Base-by-base conservation (phyloP, 352 stramenopile genomes). In the Elongisporangium senticosum region DNA sequence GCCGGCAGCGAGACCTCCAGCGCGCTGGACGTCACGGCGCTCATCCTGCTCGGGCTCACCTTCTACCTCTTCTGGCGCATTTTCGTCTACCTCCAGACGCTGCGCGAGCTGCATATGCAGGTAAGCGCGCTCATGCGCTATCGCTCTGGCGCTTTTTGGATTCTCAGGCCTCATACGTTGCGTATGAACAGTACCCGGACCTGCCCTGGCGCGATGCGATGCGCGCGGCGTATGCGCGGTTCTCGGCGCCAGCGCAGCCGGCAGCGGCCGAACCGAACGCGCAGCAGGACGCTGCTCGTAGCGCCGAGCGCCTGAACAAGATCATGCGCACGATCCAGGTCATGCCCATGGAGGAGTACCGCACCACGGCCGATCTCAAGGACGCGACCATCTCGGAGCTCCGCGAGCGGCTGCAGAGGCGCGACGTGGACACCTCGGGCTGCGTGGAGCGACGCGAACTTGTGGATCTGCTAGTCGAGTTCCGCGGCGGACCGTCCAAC, bases 261-360 rank as follows among this genome's bases (percentile, higher is more conserved):
- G 65, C 68, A 20, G 63, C 73, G 13, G 73, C 69, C 15, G 74
- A 76, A 8, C 71, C 70, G 11, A 63, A 59, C 7, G 73, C 79
- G 19, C 68, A 76, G 60, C 61, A 71, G 20, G 59, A 67, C 2
- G 56, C 56, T 43, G 37, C 63, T 20, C 63, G 65, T 7, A 72
- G 62, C 53, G 74, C 81, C 21, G 79, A 93, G 57, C 75, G 75
- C 20, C 91, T 90, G 24, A 85, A 84, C 62, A 75, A 71, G 54
- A 74, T 89, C 50, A 72, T 90, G 64, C 79, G 81, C 47, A 88
- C 75, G 15, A 91, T 94, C 56, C 84, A 91, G 56, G 64, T 81
- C 48, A 88, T 94, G 77, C 85, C 85, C 1, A 90, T 75, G 58
- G 85, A 94, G 53, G 83, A 94, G 56, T 94, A 88, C 56, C 77